Evolutionary conservation across 169 alveolate genomes (phyloP), one percentile per base, ranked within the genome.

Genomic region (Plasmodium yoelii): DNA sequence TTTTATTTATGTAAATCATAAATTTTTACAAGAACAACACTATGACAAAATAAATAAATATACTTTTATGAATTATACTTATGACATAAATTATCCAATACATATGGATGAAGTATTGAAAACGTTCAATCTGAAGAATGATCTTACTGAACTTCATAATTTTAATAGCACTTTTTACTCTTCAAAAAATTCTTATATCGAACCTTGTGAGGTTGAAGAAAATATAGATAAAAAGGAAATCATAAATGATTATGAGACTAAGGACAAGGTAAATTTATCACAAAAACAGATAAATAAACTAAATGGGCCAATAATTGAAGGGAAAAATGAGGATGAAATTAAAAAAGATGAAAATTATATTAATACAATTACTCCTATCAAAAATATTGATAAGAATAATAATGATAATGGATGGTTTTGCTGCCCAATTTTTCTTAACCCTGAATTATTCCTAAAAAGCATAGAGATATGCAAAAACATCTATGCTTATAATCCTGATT

Each of bases 71-170:
- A 55, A 67, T 42, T 82, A 82, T 34, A 68, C 67, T 1, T 82
- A 82, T 55, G 55, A 82, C 68, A 47, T 82, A 47, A 82, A 82
- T 70, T 82, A 67, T 67, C 90, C 90, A 18, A 19, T 82, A 34
- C 8, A 51, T 56, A 67, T 57, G 19, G 44, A 82, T n/a, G 84
- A 82, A 13, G 24, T 82, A 44, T 46, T 82, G 15, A 19, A 46
- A 12, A 67, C 61, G 46, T 71, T 82, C 18, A 57, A 82, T 22
- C 13, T 82, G 59, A 63, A 46, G 28, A 60, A 51, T 49, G 28
- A 51, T 10, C 42, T 34, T 34, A 34, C 42, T 34, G 42, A 34
- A 34, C 6, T 34, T 34, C 42, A 1, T 34, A 34, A 34, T 34
- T 34, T 34, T 34, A 34, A 34, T 34, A 34, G 7, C 4, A 34